Base-by-base conservation (phyloP, 106 monocot genomes). In the Xerophyta viscosa region DNA sequence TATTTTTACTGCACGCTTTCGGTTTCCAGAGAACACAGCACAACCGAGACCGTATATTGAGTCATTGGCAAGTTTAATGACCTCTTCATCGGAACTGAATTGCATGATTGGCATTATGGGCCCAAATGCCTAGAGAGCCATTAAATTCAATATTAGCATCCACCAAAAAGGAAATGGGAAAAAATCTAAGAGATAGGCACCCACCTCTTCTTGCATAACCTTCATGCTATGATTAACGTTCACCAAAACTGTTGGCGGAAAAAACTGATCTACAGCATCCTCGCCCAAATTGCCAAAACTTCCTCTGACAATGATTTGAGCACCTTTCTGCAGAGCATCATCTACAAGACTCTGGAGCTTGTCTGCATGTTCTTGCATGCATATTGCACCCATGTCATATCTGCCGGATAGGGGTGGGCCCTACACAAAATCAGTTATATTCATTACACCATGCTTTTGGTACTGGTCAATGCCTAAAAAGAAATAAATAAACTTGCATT, bases 341-440 rank as follows among this genome's bases (percentile, higher is more conserved):
- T 90, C 71, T 28, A 99, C 82, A 36, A 99, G 86, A 72, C 60
- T 80, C 46, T 99, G 98, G 69, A 99, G 98, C 60, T 75, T 99
- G 41, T 99, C 98, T 46, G 86, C 75, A 48, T 99, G 98, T 27
- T 80, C 90, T 86, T 90, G 90, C 84, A 99, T 79, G 46, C 98
- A 99, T 60, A 99, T 77, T 12, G 98, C 98, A 54, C 98, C 90
- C 98, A 99, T 99, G 37, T 90, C 98, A 77, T 90, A 99, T 64
- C 60, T 90, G 9, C 98, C 98, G 47, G 80, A 46, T 33, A 83
- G 54, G 33, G 90, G 98, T 3, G 98, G 90, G 0, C 98, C 98
- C 98, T 99, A 67, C 22, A 39, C 25, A 59, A 52, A 15, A 39
- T 39, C 15, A 15, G 39, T 15, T 12, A 10, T 39, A 1, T 12